Conservation (phyloP, 441 rosid genomes). For the Eruca vesicaria region DNA sequence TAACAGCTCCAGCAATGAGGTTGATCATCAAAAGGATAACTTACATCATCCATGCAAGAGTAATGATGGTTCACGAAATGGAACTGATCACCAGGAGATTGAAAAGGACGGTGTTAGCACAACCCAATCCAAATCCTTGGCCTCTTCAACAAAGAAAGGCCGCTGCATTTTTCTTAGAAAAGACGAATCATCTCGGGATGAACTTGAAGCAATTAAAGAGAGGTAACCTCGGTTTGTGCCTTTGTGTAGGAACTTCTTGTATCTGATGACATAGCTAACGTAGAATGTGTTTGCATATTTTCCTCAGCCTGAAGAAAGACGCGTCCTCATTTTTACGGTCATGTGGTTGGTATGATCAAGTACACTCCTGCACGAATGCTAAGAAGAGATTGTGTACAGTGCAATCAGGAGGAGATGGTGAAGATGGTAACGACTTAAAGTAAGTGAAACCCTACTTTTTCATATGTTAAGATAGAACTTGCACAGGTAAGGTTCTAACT, state of each 20-base stretch:
- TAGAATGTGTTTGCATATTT: background rate
- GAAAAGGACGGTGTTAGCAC: constrained; percentile 26
- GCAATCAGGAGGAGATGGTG: constrained; percentile 41
- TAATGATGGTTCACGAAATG: constrained; percentile 39
- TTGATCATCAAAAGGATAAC: constrained; percentile 36
- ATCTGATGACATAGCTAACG: background rate
- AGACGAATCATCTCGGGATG: constrained; percentile 54
- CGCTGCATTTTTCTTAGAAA: constrained; percentile 59
- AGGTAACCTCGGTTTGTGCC: constrained; percentile 46
- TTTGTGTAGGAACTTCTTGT: background rate
- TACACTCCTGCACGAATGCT: constrained; percentile 54
- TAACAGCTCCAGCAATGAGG: constrained; percentile 29
- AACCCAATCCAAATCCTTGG: constrained; percentile 29
- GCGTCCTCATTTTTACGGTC: constrained; percentile 56
- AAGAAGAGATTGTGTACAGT: constrained; percentile 52
- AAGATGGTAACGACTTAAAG: constrained; percentile 46
- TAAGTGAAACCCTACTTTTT: constrained; percentile 37
- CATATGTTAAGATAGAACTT: background rate
- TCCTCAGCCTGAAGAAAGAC: constrained; percentile 62
- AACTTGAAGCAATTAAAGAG: constrained; percentile 67
- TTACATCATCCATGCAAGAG: constrained; percentile 24
- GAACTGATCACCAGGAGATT: constrained; percentile 34
- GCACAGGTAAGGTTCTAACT: background rate
- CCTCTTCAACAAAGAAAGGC: constrained; percentile 34
- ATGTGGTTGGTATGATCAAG: constrained; percentile 69